phyloP scores from a whole-genome alignment of 2,329 filamentous ascomycete genomes.

The Fusarium newnesense region DNA sequence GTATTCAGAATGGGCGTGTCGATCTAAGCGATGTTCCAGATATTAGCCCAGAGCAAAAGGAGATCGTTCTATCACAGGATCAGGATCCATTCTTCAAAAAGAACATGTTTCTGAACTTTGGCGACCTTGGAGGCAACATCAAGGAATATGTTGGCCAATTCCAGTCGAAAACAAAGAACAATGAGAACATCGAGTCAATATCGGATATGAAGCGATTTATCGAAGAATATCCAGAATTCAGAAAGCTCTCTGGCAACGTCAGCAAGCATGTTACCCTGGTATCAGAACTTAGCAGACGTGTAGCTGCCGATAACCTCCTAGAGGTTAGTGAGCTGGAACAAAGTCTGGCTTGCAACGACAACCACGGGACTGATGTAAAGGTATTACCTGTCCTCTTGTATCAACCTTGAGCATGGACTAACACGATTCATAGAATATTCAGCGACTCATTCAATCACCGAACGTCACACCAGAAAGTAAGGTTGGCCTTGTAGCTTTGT shows the following conservation, averaged over 20 bases:
- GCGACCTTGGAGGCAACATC: conserved; percentile 93
- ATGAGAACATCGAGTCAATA: conserved; percentile 95
- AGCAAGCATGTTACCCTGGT: conserved; percentile 98
- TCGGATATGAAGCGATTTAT: conserved; percentile 99
- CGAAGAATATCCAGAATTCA: conserved; percentile 97
- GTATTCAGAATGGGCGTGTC: conserved; percentile 94
- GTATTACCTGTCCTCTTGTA: conserved; percentile 55
- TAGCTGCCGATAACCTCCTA: conserved; percentile 86
- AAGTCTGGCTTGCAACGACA: conserved; percentile 96
- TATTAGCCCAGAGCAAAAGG: conserved; percentile 85
- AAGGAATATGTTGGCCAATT: conserved; percentile 99
- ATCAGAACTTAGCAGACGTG: conserved; percentile 88
- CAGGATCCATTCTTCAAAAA: conserved; percentile 99
- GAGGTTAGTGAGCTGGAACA: conserved; percentile 98
- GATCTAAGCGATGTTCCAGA: conserved; percentile 87
- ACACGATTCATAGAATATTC: conserved; percentile 70
- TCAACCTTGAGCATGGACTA: conserved; percentile 27
- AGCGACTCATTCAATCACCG: conserved; percentile 85
- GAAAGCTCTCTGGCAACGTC: conserved; percentile 95
- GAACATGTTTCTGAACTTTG: conserved; percentile 99
- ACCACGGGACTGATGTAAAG: conserved; percentile 91
- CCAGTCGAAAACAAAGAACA: conserved; percentile 96
- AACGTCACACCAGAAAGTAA: conserved; percentile 84
- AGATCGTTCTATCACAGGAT: conserved; percentile 95
- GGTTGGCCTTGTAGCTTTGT: conserved; percentile 89